Evolutionary conservation across 306 rosid species (phyloP).

Genomic region (Herpetospermum pedunculosum): DNA sequence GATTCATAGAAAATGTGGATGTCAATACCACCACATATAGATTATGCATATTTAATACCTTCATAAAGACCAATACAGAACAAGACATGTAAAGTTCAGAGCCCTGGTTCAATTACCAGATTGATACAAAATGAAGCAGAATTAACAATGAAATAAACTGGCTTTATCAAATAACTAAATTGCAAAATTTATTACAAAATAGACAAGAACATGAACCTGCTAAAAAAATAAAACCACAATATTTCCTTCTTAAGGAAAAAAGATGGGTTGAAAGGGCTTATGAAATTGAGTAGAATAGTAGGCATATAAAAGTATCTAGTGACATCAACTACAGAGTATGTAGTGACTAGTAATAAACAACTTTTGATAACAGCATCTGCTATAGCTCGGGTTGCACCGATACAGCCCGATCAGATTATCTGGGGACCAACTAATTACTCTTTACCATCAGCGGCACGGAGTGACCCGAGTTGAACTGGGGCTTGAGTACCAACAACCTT

Average conservation of each 20-base stretch:
- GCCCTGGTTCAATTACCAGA: background rate
- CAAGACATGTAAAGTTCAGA: background rate
- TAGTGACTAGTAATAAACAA: background rate
- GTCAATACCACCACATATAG: too few species aligned
- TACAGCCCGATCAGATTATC: background rate
- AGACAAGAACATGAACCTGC: background rate
- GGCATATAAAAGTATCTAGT: background rate
- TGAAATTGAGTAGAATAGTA: background rate
- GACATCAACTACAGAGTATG: slow-evolving; percentile 1
- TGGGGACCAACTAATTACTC: slow-evolving; percentile 24
- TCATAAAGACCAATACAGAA: background rate
- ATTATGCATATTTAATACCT: background rate
- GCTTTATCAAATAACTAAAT: background rate
- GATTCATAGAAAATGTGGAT: background rate
- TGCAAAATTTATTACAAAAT: background rate
- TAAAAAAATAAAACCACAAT: background rate
- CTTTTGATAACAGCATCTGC: background rate
- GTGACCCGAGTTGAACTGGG: slow-evolving; percentile 92
- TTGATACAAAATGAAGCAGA: background rate
- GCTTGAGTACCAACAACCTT: slow-evolving; percentile 96
- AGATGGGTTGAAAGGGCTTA: background rate
- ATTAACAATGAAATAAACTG: background rate
- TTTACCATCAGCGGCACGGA: slow-evolving; percentile 89
- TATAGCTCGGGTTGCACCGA: background rate
- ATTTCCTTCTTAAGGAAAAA: background rate